A percentile compares a stretch with the other conserved stretches of the same genome.
phyloP scores from a whole-genome alignment of 495 filamentous ascomycete species.

The Sphaerosporella brunnea region DNA sequence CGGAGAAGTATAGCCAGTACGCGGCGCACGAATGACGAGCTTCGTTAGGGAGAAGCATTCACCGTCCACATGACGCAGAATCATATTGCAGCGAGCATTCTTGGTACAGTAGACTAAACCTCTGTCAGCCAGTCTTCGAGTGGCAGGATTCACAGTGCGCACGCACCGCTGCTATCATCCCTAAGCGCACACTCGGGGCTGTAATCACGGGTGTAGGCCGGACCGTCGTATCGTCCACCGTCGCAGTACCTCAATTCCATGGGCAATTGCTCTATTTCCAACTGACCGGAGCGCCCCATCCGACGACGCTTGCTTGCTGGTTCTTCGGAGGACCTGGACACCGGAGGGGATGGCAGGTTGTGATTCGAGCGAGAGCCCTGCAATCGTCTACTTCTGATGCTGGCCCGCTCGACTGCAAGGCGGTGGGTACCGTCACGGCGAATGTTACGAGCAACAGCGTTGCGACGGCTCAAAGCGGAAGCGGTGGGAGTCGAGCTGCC shows the following conservation, averaged over 20 bases:
- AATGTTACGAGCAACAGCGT: background rate
- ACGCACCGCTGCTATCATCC: constrained; percentile 43
- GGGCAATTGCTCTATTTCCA: constrained; percentile 4
- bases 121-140: constrained; percentile 6
- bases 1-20: constrained; percentile 66
- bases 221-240: constrained; percentile 54
- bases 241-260: constrained; percentile 31
- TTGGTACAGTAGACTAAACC: constrained; percentile 66
- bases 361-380: too few relatives aligned
- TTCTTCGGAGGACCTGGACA: background rate
- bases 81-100: constrained; percentile 62
- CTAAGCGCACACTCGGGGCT: constrained; percentile 63
- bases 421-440: background rate
- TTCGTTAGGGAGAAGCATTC: constrained; percentile 65
- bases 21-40: constrained; percentile 73
- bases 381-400: constrained; percentile 2
- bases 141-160: too few relatives aligned
- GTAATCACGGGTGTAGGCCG: constrained; percentile 38
- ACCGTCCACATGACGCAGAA: constrained; percentile 60
- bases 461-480: background rate
- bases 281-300: background rate
- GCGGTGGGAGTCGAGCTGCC: background rate
- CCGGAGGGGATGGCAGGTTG: constrained; percentile 1
- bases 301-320: constrained; percentile 3
- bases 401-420: background rate